phyloP scores from a whole-genome alignment of 306 rosid species.

The Quercus suber region DNA sequence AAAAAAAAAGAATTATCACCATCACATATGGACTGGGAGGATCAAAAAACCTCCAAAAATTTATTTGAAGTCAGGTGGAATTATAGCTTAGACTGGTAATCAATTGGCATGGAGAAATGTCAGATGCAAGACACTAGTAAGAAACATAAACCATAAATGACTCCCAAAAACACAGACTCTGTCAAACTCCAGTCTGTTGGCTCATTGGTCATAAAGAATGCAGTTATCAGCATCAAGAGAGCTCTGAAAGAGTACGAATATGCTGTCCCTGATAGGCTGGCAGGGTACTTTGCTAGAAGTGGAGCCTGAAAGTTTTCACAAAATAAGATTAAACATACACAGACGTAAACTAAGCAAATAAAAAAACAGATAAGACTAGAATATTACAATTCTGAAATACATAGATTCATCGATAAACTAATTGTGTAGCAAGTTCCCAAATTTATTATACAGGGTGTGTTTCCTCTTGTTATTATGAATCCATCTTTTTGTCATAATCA shows the following conservation, averaged over 20 bases:
- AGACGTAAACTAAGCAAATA: constrained; percentile 9
- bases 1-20: not conserved
- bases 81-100: not conserved
- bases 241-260: constrained; percentile 75
- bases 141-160: constrained; percentile 43
- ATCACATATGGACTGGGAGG: not conserved
- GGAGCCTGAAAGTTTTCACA: constrained; percentile 68
- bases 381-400: not conserved
- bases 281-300: constrained; percentile 65
- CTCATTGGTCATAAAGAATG: constrained; percentile 50
- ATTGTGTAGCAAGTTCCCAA: not conserved
- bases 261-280: constrained; percentile 80
- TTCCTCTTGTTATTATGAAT: not conserved
- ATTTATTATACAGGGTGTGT: not conserved
- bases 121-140: not conserved
- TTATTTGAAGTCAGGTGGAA: not conserved
- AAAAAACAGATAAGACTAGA: constrained; percentile 5
- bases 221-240: constrained; percentile 56
- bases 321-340: constrained; percentile 4
- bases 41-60: not conserved
- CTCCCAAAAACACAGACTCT: constrained; percentile 64
- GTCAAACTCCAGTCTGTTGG: constrained; percentile 78
- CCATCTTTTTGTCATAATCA: not conserved
- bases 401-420: not conserved
- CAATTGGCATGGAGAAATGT: not conserved